These are phyloP conservation scores for Citrus unshiu DNA, from an alignment of 345 rosid genomes.

Conservation along the genomic window DNA sequence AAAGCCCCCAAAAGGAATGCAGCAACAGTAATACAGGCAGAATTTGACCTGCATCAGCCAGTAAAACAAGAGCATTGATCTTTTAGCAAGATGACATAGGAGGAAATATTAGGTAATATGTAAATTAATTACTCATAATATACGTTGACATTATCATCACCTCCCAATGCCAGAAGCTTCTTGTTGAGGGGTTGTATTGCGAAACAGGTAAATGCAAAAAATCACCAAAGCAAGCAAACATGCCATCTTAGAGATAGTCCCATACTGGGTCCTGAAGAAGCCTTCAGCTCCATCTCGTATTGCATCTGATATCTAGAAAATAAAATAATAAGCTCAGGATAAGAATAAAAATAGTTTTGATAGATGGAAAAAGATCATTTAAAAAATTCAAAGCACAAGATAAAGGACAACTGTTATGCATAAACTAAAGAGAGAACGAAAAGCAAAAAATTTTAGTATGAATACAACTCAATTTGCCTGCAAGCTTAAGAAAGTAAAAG, in stretches of 20 bases:
- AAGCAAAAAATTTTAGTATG: not conserved
- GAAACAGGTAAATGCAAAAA: slow-evolving; percentile 81
- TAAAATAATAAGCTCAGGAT: slow-evolving; percentile 28
- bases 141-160: slow-evolving; percentile 30
- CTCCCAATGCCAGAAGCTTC: slow-evolving; percentile 98
- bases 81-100: not conserved
- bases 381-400: not conserved
- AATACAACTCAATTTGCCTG: not conserved
- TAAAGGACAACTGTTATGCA: not conserved
- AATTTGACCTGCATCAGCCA: slow-evolving; percentile 55
- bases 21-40: slow-evolving; percentile 91
- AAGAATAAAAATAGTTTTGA: slow-evolving; percentile 7
- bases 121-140: not conserved
- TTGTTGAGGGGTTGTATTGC: slow-evolving; percentile 87
- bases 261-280: slow-evolving; percentile 94
- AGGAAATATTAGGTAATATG: slow-evolving; percentile 6
- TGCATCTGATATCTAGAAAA: slow-evolving; percentile 91
- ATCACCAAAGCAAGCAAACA: slow-evolving; percentile 80
- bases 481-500: not conserved
- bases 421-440: not conserved
- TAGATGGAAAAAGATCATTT: not conserved
- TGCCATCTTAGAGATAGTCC: slow-evolving; percentile 98
- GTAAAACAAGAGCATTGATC: slow-evolving; percentile 20
- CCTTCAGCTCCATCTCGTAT: slow-evolving; percentile 99
- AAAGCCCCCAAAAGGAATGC: slow-evolving; percentile 93